Conservation (phyloP, 2,329 filamentous ascomycete species). For the Atkinsonella texensis region DNA sequence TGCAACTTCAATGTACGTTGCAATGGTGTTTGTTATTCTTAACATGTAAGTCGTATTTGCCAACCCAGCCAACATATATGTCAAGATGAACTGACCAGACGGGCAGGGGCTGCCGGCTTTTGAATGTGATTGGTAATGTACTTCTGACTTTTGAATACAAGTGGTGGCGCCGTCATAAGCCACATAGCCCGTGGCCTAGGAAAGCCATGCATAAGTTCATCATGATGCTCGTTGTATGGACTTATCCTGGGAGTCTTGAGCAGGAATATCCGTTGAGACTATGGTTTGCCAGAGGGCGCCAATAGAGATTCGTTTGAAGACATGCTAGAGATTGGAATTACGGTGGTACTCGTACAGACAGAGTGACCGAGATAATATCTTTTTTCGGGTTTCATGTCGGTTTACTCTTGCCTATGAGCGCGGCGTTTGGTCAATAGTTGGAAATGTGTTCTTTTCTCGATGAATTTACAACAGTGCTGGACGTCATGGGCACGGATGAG, state of each 20-base stretch:
- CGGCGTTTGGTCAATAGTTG: too few species aligned
- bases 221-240: not conserved
- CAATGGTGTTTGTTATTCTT: not conserved
- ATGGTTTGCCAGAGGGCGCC: not conserved
- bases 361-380: too few species aligned
- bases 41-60: not conserved
- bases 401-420: too few species aligned
- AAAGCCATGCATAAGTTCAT: not conserved
- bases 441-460: constrained; percentile 26
- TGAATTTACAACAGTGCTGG: constrained; percentile 7
- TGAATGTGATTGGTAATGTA: constrained; percentile 28
- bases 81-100: not conserved
- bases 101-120: constrained; percentile 19
- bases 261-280: not conserved
- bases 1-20: not conserved
- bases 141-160: constrained; percentile 25
- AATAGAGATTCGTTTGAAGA: not conserved
- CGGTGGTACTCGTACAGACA: too few species aligned
- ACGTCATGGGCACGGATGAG: too few species aligned
- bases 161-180: constrained; percentile 22
- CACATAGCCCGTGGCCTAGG: constrained; percentile 4
- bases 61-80: not conserved
- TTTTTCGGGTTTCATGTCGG: too few species aligned
- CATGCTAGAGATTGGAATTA: not conserved
- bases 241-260: not conserved